Evolutionary conservation across 139 green algal species (phyloP).

Genomic region (Astrephomene gubernaculifera): DNA sequence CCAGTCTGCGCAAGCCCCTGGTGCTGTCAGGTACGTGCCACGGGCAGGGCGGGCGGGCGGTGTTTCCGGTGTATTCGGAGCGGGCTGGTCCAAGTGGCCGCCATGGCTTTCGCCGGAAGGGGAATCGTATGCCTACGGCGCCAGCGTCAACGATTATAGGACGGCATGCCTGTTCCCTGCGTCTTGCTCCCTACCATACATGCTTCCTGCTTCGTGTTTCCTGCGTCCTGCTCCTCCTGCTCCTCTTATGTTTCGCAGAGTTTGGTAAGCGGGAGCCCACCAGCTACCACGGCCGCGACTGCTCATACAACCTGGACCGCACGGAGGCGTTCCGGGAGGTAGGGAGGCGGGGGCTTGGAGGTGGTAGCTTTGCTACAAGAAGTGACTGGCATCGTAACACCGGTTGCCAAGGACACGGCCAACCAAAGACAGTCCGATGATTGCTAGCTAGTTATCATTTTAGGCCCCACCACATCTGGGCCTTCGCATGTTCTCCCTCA

Average conservation of each 20-base stretch:
- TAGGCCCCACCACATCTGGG: too few species aligned
- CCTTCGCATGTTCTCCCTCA: background rate
- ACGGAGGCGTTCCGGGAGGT: slow-evolving; percentile 14
- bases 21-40: slow-evolving; percentile 12
- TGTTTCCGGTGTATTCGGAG: background rate
- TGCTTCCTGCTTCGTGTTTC: background rate
- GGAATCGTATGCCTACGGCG: background rate
- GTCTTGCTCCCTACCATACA: background rate
- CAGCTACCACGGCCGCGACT: slow-evolving; percentile 37
- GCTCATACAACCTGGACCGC: slow-evolving; percentile 2
- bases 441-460: too few species aligned
- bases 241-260: background rate
- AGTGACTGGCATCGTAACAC: too few species aligned
- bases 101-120: background rate
- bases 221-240: background rate
- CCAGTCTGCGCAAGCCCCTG: slow-evolving; percentile 13
- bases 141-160: background rate
- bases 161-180: background rate
- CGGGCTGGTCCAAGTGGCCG: background rate
- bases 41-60: background rate
- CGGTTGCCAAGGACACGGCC: background rate
- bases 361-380: background rate
- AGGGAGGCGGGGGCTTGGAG: background rate
- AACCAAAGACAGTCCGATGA: background rate
- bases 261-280: slow-evolving; percentile 36